Evolutionary conservation across 306 rosid species (phyloP).

Genomic region (Acacia confusa): DNA sequence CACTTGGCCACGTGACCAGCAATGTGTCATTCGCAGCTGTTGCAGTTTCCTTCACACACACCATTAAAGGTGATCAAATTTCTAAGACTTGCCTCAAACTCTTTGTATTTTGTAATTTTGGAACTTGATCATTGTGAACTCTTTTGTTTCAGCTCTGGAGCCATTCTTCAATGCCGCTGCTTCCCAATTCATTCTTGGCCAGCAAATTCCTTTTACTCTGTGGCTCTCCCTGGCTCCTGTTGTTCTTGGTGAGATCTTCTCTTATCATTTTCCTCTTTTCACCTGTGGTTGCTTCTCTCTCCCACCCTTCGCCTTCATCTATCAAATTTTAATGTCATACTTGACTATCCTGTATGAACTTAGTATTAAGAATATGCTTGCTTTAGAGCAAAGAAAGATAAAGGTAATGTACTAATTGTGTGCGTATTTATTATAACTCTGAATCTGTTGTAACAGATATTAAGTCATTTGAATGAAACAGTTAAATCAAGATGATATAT

Average conservation of each 20-base stretch:
- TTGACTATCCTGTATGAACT: neutral
- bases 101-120: neutral
- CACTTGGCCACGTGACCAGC: slow-evolving; percentile 92
- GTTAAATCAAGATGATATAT: neutral
- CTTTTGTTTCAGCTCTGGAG: slow-evolving; percentile 70
- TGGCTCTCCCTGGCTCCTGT: slow-evolving; percentile 97
- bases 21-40: slow-evolving; percentile 98
- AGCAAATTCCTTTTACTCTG: slow-evolving; percentile 66
- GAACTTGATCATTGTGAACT: slow-evolving; percentile 18
- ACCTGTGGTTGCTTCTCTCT: neutral
- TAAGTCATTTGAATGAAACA: neutral
- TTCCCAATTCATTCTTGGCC: slow-evolving; percentile 90
- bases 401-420: no score
- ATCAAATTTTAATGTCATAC: neutral
- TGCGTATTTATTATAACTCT: neutral
- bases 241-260: slow-evolving; percentile 65
- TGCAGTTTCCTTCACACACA: slow-evolving; percentile 95
- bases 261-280: neutral
- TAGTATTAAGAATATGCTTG: neutral
- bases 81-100: slow-evolving; percentile 1
- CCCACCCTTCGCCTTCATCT: neutral
- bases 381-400: neutral
- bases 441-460: neutral
- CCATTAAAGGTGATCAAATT: slow-evolving; percentile 67
- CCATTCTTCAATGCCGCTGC: slow-evolving; percentile 97